Evolutionary conservation across 2,329 filamentous ascomycete species (phyloP).

Genomic region (Cercospora sojina): DNA sequence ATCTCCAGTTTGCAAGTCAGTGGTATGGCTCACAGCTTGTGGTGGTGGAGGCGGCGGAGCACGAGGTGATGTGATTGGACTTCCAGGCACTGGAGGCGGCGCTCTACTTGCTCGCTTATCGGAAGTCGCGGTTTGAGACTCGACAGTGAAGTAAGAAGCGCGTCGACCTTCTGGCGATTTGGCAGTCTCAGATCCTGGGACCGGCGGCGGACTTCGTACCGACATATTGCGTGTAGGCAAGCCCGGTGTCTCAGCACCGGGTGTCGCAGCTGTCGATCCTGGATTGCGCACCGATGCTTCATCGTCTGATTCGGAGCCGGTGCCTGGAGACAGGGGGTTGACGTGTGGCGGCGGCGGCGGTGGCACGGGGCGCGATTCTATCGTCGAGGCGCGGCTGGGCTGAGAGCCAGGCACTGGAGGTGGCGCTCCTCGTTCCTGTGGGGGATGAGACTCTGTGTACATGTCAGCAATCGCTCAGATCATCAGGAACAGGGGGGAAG

Average conservation of each 20-base stretch:
- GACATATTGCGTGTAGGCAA: conserved; percentile 35
- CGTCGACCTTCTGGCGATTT: conserved; percentile 40
- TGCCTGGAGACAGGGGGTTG: conserved; percentile 60
- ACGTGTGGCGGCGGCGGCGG: conserved; percentile 35
- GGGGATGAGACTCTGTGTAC: conserved; percentile 24
- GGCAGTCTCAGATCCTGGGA: conserved; percentile 31
- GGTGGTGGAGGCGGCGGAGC: conserved; percentile 53
- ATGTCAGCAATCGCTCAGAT: conserved; percentile 12
- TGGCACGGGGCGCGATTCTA: conserved; percentile 37
- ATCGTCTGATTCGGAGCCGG: conserved; percentile 85
- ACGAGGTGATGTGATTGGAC: conserved; percentile 39
- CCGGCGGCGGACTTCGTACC: conserved; percentile 38
- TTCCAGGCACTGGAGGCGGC: conserved; percentile 40
- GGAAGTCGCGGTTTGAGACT: conserved; percentile 37
- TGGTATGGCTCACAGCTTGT: conserved; percentile 41
- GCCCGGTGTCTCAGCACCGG: conserved; percentile 32
- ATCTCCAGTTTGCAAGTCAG: conserved; percentile 46
- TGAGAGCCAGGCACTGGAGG: conserved; percentile 24
- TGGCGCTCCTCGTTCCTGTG: conserved; percentile 21
- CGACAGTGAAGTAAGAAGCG: conserved; percentile 43
- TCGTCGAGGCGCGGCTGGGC: conserved; percentile 18
- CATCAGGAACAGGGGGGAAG: conserved; percentile 7
- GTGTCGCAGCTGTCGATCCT: conserved; percentile 44
- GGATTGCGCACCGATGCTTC: conserved; percentile 62
- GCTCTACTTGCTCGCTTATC: conserved; percentile 41